Evolutionary conservation across 805 yeast species (phyloP), one percentile per base, ranked within the genome.

Genomic region (Saccharomycopsis capsularis): DNA sequence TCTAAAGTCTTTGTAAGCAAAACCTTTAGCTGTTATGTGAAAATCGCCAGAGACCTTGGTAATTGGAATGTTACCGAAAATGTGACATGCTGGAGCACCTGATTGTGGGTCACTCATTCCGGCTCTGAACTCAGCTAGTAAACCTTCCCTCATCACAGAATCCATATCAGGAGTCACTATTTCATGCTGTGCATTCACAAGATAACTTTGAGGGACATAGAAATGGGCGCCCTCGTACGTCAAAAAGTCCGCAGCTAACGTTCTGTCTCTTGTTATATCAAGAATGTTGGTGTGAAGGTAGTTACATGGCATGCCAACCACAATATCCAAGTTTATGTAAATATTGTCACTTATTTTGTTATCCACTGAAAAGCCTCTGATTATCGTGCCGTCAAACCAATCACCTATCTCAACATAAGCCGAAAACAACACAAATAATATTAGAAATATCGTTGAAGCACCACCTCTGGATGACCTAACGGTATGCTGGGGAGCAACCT

Each of bases 381-480:
- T 88, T 5, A 84, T 75, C 49, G 74, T 74, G 2, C 97, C 97
- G 47, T 93, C 95, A 49, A 90, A 69, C 61, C 74, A 86, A 13
- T 85, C 82, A 5, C 97, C 95, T 25, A 89, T 66, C 61, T 90
- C 95, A 13, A 86, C 77, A 86, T 95, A 91, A 4, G 86, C 64
- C 34, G 90, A 68, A 59, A 88, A 77, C 15, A 87, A 58, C 16
- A 85, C 75, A 50, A 75, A 71, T 23, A 83, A 55, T n/a, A 75
- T 70, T 15, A 89, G 79, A 42, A 83, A 39, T 3, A 87, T 56
- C 0, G 95, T 81, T 15, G 89, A 77, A 16, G 77, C 61, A 3
- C 93, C 90, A 32, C 96, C 96, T 54, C 93, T 72, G 25, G 76
- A 67, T 1, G 95, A 83, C 55, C 87, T 70, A 42, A 84, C 83